Base-by-base conservation (phyloP, 129 eudicot species). In the Mikania micrantha region DNA sequence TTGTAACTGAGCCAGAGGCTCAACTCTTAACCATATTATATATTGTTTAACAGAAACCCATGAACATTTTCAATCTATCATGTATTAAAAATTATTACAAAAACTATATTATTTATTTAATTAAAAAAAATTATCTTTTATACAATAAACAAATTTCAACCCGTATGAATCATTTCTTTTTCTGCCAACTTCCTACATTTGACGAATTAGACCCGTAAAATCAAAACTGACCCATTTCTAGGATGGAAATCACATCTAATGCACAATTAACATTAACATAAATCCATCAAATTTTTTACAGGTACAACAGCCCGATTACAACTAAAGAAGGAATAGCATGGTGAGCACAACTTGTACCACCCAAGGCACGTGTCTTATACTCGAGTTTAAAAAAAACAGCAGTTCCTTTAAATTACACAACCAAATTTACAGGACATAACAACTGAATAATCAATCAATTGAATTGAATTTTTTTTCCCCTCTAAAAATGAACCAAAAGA, bases 361-460 rank as follows among this genome's bases (percentile, higher is more conserved):
- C 36, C 50, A 54, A 77, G 57, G 72, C 65, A 58, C 1, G 20
- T 35, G 52, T 59, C 65, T 58, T 66, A 66, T 17, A 71, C 17
- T 48, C 36, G 34, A 49, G 44, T 19, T 62, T 2, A 13, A 6
- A 67, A 3, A 39, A 9, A 69, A 9, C 24, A 66, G 60, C 36
- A 64, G 16, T 35, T 27, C 42, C 52, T 66, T 32, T 60, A 67
- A 75, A 64, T 71, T 78, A 81, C 84, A 85, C 69, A 52, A 79
- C 36, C 11, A 52, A 52, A 67, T 72, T 53, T 82, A 80, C 78
- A 85, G 81, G 44, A 56, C 22, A 70, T 66, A 65, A 40, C 73
- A 78, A 73, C 76, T 61, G 59, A 72, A 79, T 73, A 84, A 85
- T 66, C 78, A 83, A 86, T 67, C 49, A 70, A 80, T 83, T 69